Conservation (phyloP, 257 asterid species). For the Echium plantagineum region DNA sequence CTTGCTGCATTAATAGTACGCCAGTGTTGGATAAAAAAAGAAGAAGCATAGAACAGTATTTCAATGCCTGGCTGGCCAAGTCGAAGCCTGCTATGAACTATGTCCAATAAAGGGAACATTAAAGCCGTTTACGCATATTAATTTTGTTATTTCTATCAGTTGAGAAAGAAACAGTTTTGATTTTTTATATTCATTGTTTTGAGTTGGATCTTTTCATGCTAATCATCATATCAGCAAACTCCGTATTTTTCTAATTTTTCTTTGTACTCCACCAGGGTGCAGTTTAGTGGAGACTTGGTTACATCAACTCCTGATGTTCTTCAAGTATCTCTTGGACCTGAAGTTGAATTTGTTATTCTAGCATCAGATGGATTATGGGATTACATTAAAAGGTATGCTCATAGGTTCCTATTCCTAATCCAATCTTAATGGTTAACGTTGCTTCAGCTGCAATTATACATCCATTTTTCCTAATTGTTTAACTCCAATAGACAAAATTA, state of each 20-base stretch:
- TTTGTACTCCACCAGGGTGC: constrained; percentile 37
- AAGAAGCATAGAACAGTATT: too few species aligned
- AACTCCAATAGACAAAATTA: background rate
- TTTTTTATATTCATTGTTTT: background rate
- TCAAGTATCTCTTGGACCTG: constrained; percentile 61
- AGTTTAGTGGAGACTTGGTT: constrained; percentile 62
- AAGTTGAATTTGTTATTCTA: constrained; percentile 57
- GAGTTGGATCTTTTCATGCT: background rate
- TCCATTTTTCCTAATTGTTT: background rate
- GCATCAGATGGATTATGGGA: constrained; percentile 99
- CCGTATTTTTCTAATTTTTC: background rate
- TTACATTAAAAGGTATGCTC: constrained; percentile 51
- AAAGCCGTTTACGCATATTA: too few species aligned
- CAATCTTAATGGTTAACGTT: too few species aligned
- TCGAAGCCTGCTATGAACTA: too few species aligned
- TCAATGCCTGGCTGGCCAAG: too few species aligned
- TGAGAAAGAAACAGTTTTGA: background rate
- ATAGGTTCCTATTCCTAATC: too few species aligned
- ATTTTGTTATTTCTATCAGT: too few species aligned
- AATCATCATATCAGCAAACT: background rate
- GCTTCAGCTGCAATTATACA: background rate
- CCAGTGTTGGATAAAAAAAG: too few species aligned
- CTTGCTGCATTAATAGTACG: too few species aligned
- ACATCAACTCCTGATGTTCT: constrained; percentile 66
- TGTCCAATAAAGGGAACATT: too few species aligned